A percentile compares a stretch with the other conserved stretches of the same genome.
phyloP scores from a whole-genome alignment of 768 basidiomycete species.

The Leccinellum albellum region DNA sequence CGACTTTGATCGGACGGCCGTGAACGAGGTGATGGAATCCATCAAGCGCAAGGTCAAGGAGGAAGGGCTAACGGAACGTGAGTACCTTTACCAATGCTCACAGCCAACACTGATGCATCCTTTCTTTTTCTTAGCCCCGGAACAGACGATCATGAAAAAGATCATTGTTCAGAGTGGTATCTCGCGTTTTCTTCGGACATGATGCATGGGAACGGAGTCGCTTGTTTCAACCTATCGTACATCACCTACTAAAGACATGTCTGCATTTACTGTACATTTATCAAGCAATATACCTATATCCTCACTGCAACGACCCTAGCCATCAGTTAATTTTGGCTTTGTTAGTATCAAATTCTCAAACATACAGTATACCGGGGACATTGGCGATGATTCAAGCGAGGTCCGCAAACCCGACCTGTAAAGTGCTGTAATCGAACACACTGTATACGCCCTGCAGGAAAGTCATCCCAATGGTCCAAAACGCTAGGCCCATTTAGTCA shows the following conservation, averaged over 20 bases:
- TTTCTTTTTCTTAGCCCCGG: conserved; percentile 47
- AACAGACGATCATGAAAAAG: conserved; percentile 91
- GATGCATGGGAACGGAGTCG: neutral
- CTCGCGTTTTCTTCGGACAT: conserved; percentile 65
- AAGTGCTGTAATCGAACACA: too few species aligned
- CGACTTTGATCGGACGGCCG: conserved; percentile 86
- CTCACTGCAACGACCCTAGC: too few species aligned
- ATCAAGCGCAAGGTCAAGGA: conserved; percentile 91
- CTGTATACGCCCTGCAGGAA: too few species aligned
- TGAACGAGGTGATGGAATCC: conserved; percentile 90
- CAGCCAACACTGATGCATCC: too few species aligned
- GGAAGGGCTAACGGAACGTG: conserved; percentile 78
- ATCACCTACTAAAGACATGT: neutral
- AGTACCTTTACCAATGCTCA: conserved; percentile 33
- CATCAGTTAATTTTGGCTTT: too few species aligned
- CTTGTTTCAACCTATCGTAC: neutral
- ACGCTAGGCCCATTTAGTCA: too few species aligned
- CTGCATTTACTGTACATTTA: conserved; percentile 9
- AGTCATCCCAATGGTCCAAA: too few species aligned
- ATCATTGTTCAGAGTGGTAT: conserved; percentile 72
- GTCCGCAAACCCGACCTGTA: too few species aligned
- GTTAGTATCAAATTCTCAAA: too few species aligned
- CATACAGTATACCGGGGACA: too few species aligned
- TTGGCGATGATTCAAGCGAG: too few species aligned
- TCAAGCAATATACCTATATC: neutral